Evolutionary conservation across 2,329 filamentous ascomycete genomes (phyloP).

Genomic region (Cytospora piceae): DNA sequence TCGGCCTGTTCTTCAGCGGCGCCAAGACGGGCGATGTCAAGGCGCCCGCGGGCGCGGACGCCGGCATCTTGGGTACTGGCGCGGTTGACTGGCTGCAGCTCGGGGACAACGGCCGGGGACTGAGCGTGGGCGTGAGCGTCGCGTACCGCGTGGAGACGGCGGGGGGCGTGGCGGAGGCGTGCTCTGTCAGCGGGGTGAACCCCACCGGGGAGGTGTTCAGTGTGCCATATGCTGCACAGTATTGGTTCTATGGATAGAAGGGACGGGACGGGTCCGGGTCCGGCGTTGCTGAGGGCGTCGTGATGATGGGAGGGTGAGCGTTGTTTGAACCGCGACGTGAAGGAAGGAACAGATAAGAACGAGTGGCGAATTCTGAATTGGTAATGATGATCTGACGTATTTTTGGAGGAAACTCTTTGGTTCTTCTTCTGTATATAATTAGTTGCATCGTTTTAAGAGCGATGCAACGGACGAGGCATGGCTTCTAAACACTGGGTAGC

Average conservation of each 20-base stretch:
- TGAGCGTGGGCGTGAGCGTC: conserved; percentile 41
- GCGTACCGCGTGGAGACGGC: conserved; percentile 62
- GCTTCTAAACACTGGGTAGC: not conserved
- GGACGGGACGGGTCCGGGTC: not conserved
- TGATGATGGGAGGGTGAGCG: not conserved
- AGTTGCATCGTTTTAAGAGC: not conserved
- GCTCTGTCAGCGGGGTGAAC: conserved; percentile 45
- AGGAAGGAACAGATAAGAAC: too few species aligned
- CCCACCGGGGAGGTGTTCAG: conserved; percentile 45
- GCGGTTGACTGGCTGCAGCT: conserved; percentile 61
- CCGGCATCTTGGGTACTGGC: conserved; percentile 52
- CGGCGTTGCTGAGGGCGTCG: not conserved
- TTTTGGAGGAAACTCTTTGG: not conserved
- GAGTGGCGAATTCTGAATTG: too few species aligned
- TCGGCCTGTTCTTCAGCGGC: conserved; percentile 46
- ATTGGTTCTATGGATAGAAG: conserved; percentile 57
- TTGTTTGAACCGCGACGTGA: not conserved
- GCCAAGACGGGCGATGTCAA: conserved; percentile 53
- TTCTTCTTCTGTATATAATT: conserved; percentile 8
- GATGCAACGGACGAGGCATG: conserved; percentile 13
- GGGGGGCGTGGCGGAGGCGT: conserved; percentile 52
- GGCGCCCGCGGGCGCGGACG: conserved; percentile 55
- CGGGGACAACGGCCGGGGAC: conserved; percentile 34
- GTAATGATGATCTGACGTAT: not conserved
- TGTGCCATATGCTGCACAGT: conserved; percentile 59